Evolutionary conservation across 768 basidiomycete genomes (phyloP).

Genomic region (Glaciozyma martinii): DNA sequence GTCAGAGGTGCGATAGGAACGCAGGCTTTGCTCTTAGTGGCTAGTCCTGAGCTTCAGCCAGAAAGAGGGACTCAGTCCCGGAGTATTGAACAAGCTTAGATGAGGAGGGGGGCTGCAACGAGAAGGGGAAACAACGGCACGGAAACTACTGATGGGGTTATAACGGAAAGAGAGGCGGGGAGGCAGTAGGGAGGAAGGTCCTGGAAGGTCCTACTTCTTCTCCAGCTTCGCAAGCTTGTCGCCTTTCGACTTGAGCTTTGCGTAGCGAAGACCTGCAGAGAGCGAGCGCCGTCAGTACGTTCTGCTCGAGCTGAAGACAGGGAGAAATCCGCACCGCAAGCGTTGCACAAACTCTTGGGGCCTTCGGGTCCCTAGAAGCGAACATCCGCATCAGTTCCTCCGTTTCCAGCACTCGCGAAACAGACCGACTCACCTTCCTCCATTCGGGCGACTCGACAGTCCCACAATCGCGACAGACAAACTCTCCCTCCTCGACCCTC

Average conservation of each 20-base stretch:
- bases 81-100: too few relatives aligned
- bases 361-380: slow-evolving; percentile 64
- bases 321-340: slow-evolving; percentile 54
- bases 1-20: too few relatives aligned
- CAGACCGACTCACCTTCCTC: slow-evolving; percentile 54
- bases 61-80: too few relatives aligned
- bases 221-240: slow-evolving; percentile 20
- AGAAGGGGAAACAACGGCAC: too few relatives aligned
- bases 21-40: too few relatives aligned
- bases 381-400: background rate
- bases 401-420: too few relatives aligned
- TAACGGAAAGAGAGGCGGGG: too few relatives aligned
- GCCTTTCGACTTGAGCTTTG: slow-evolving; percentile 29
- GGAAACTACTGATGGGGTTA: too few relatives aligned
- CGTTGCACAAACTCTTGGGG: slow-evolving; percentile 95
- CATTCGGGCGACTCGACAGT: slow-evolving; percentile 96
- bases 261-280: slow-evolving; percentile 24
- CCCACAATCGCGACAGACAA: slow-evolving; percentile 53
- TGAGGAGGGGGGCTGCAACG: too few relatives aligned
- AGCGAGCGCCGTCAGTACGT: background rate
- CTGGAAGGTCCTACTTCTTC: background rate
- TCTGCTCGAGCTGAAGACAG: background rate
- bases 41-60: too few relatives aligned
- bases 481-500: slow-evolving; percentile 32
- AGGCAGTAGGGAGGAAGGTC: background rate